Evolutionary conservation across 164 flowering plant genomes (phyloP).

Genomic region (Piper betle): DNA sequence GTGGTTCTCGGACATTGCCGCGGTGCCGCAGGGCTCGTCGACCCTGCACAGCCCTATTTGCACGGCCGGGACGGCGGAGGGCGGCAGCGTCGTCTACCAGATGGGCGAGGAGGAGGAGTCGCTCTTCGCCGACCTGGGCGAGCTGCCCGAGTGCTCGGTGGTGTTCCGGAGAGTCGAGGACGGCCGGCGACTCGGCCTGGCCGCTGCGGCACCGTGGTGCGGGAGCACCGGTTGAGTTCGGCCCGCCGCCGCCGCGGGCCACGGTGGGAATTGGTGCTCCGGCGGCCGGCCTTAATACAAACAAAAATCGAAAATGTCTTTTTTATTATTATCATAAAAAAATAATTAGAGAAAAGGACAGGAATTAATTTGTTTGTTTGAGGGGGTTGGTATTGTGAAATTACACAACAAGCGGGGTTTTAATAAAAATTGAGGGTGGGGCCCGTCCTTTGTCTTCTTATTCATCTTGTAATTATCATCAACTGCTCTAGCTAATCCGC

Average conservation of each 20-base stretch:
- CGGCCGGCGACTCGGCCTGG: constrained; percentile 13
- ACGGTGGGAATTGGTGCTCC: not conserved
- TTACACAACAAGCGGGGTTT: not conserved
- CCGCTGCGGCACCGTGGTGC: constrained; percentile 25
- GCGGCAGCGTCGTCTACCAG: constrained; percentile 26
- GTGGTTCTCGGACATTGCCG: constrained; percentile 19
- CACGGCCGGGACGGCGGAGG: constrained; percentile 17
- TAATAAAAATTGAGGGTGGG: constrained; percentile 1
- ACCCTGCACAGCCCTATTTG: constrained; percentile 45
- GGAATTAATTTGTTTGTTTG: constrained; percentile 1
- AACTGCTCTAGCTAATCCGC: not conserved
- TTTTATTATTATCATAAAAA: no score
- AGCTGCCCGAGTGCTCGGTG: constrained; percentile 76
- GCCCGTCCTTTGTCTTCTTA: constrained; percentile 11
- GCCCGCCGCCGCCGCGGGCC: not conserved
- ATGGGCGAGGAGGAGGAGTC: constrained; percentile 67
- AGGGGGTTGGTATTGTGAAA: constrained; percentile 14
- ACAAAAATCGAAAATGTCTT: no score
- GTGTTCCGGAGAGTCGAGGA: constrained; percentile 47
- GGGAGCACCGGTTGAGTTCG: constrained; percentile 25
- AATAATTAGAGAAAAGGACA: not conserved
- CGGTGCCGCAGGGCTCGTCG: constrained; percentile 16
- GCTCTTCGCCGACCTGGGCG: constrained; percentile 78
- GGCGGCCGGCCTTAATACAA: not conserved
- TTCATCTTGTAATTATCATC: constrained; percentile 18